Conservation (phyloP, 495 filamentous ascomycete species). For the Talaromyces borbonicus region DNA sequence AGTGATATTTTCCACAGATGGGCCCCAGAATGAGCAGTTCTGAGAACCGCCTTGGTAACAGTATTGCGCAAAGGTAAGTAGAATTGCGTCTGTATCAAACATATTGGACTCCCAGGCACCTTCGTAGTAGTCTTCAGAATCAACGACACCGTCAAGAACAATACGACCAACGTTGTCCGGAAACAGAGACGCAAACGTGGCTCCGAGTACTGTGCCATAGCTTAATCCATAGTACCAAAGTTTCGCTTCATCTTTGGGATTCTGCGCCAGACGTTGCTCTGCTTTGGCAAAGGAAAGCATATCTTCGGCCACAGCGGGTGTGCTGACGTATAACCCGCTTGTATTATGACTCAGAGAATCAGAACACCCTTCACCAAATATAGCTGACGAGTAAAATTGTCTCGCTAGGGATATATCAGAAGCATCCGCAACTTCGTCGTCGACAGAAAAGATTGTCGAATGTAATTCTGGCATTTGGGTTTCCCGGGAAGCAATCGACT, state of each 20-base stretch:
- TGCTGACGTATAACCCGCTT: slow-evolving; percentile 24
- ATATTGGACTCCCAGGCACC: slow-evolving; percentile 28
- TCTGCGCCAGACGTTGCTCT: slow-evolving; percentile 13
- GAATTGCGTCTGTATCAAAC: slow-evolving; percentile 27
- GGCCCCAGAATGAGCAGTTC: slow-evolving; percentile 30
- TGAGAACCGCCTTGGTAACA: slow-evolving; percentile 30
- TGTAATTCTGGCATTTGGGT: slow-evolving; percentile 13
- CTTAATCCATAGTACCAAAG: slow-evolving; percentile 49
- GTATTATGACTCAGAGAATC: slow-evolving; percentile 13
- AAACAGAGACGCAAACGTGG: slow-evolving; percentile 38
- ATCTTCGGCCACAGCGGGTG: slow-evolving; percentile 25
- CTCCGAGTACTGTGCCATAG: slow-evolving; percentile 51
- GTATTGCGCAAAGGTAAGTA: slow-evolving; percentile 26
- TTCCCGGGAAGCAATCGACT: slow-evolving; percentile 25
- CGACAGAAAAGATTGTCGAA: slow-evolving; percentile 16
- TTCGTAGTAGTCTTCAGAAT: slow-evolving; percentile 28
- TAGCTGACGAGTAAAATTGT: slow-evolving; percentile 19
- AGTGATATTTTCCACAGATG: slow-evolving; percentile 25
- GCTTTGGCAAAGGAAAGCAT: slow-evolving; percentile 29
- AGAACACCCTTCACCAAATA: slow-evolving; percentile 24
- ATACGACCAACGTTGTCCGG: slow-evolving; percentile 31
- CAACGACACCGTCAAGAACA: slow-evolving; percentile 36
- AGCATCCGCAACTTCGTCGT: slow-evolving; percentile 15
- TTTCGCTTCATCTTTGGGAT: slow-evolving; percentile 19
- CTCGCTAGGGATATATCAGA: slow-evolving; percentile 16